Evolutionary conservation across 805 yeast species (phyloP), one percentile per base, ranked within the genome.

Genomic region (Wickerhamomyces rabaulensis): DNA sequence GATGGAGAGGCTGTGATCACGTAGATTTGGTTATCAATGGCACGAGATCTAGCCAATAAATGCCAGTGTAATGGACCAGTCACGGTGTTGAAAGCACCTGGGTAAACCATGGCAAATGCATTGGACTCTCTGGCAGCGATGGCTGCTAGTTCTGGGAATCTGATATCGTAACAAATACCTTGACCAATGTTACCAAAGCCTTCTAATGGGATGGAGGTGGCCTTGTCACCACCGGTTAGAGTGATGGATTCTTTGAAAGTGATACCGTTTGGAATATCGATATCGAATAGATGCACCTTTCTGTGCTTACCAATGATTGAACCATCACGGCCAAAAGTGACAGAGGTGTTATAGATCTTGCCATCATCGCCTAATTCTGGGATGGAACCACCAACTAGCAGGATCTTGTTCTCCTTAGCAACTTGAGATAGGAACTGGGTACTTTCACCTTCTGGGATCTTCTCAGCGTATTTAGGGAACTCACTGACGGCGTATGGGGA

Each of bases 401-500:
- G 80, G 16, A 89, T 75, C 6, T 71, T 68, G 55, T 81, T 70
- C 48, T 80, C 73, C 47, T 71, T 73, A n/a, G 98, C 96, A 53
- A 89, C 63, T 0, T 64, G 60, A 1, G 89, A 71, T 42, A 92
- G 67, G 42, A 86, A 76, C 40, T 62, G 55, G 3, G 89, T 80
- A 1, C 83, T 76, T 52, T 79, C 81, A 3, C 95, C 95, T 2
- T 68, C 60, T 1, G 95, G 94, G 35, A 92, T 83, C 3, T 63
- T 52, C 63, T 92, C 99, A 6, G 96, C 88, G 62, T 92, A 91
- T 52, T 86, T 80, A 10, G 84, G 78, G 67, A 92, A 92, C 49
- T 91, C 83, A 47, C 79, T 79, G 17, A 88, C 95, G 0, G 95
- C 82, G 62, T 92, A 92, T 4, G 97, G 97, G 3, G 96, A 86